Base-by-base conservation (phyloP, 2,329 filamentous ascomycete genomes). In the Sclerotinia subarctica region DNA sequence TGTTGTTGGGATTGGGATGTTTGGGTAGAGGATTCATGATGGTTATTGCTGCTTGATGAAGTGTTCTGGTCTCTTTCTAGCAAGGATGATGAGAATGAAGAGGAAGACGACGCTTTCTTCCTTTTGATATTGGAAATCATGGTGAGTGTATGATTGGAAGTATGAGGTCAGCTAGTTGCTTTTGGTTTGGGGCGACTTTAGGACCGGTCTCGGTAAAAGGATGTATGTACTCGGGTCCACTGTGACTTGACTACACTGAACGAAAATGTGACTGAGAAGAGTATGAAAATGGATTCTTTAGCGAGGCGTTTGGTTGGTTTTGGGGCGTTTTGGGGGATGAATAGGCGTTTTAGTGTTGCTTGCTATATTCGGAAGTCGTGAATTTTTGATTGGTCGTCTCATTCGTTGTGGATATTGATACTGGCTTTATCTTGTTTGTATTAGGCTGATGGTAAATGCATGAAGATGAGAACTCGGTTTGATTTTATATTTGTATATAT, bases 101-200 rank as follows among this genome's bases (percentile, higher is more conserved):
- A 49, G 7, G 59, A 60, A 13, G 58, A 60, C 1, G 44, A 26
- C 1, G 46, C 29, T 24, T 42, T 13, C 32, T 63, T 63, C 26
- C 59, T 63, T 42, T 51, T 42, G 29, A 63, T 63, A 8, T 63
- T 63, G 59, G 46, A 51, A 51, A 63, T 63, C 59, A 63, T 63
- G 4, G n/a, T 63, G 46, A 32, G 13, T 46, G 57, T 24, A 6
- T 38, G 58, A 60, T 60, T 32, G 59, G 13, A 6, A 29, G 38
- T 32, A 29, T 49, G 46, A 62, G 29, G 29, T 51, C n/a, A 51
- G 32, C 26, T 62, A 35, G 46, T 17, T 38, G 21, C n/a, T 49
- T 38, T 38, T 47, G 58, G 21, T 49, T 19, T 26, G n/a, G 58
- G 21, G 44, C 35, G 10, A 10, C 35, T 35, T 24, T 19, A 35